These are phyloP conservation scores for Sporobolomyces roseus DNA, from an alignment of 768 basidiomycete genomes.

Conservation along the genomic window DNA sequence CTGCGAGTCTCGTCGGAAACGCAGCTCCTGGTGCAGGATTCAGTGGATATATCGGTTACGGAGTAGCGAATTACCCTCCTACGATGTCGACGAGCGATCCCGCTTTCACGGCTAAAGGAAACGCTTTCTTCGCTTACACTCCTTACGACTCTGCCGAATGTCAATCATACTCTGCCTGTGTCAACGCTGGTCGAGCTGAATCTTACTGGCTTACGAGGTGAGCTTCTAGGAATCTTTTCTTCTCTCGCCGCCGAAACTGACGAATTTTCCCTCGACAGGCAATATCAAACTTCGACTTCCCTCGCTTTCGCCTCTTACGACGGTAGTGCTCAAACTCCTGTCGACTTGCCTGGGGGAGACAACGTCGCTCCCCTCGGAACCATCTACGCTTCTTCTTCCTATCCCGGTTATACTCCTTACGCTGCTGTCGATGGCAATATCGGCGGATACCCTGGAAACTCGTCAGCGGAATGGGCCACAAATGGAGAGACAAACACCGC, in stretches of 20 bases:
- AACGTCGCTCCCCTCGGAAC: conserved; percentile 24
- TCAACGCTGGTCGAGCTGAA: conserved; percentile 27
- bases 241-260: neutral
- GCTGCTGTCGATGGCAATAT: conserved; percentile 36
- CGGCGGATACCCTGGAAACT: conserved; percentile 36
- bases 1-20: neutral
- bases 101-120: conserved; percentile 20
- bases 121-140: conserved; percentile 42
- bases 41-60: conserved; percentile 34
- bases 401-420: neutral
- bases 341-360: conserved; percentile 7
- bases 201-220: conserved; percentile 32
- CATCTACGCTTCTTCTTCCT: conserved; percentile 19
- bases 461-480: conserved; percentile 20
- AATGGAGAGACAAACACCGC: conserved; percentile 16
- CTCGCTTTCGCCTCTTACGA: conserved; percentile 25
- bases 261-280: conserved; percentile 4
- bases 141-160: conserved; percentile 40
- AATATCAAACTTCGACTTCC: conserved; percentile 28
- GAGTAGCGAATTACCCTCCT: conserved; percentile 26
- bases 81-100: conserved; percentile 19
- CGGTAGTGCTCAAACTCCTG: conserved; percentile 19
- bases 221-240: conserved; percentile 3
- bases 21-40: conserved; percentile 8
- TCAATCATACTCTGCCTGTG: conserved; percentile 21